These are phyloP conservation scores for Aspergillus latus DNA, from an alignment of 2,329 filamentous ascomycete species.

Conservation along the genomic window DNA sequence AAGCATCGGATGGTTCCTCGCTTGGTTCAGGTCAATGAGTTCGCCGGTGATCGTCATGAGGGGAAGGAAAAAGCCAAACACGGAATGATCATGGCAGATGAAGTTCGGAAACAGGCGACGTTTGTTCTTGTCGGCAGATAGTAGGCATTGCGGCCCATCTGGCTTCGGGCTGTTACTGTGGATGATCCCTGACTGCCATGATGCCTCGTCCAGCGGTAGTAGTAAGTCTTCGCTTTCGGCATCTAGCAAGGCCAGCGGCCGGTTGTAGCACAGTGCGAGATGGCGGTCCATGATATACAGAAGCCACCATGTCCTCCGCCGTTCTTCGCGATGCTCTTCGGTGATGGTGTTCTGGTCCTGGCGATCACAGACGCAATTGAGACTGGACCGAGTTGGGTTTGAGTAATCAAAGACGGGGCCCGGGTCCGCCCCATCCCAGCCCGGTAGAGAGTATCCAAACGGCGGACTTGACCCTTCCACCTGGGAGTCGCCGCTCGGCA, in stretches of 20 bases:
- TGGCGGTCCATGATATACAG: constrained; percentile 89
- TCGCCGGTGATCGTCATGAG: constrained; percentile 92
- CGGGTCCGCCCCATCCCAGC: constrained; percentile 52
- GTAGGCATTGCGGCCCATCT: constrained; percentile 36
- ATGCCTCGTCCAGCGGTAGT: constrained; percentile 82
- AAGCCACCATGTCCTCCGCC: constrained; percentile 90
- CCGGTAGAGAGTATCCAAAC: constrained; percentile 33
- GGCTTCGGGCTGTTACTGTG: constrained; percentile 52
- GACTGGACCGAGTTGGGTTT: constrained; percentile 31
- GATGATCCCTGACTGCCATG: constrained; percentile 83
- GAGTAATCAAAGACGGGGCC: constrained; percentile 46
- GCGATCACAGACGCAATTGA: constrained; percentile 39
- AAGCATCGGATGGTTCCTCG: constrained; percentile 82
- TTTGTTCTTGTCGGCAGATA: constrained; percentile 38
- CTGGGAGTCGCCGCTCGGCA: constrained; percentile 31
- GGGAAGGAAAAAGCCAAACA: constrained; percentile 91
- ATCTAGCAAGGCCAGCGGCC: constrained; percentile 82
- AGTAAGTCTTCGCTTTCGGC: constrained; percentile 80
- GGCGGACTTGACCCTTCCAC: constrained; percentile 34
- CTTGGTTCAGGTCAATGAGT: constrained; percentile 86
- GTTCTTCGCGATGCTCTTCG: constrained; percentile 86
- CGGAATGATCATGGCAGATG: constrained; percentile 80
- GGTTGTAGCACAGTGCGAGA: constrained; percentile 86
- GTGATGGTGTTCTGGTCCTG: constrained; percentile 46
- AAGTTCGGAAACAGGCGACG: constrained; percentile 73